phyloP scores from a whole-genome alignment of 2,329 filamentous ascomycete species.

The Claviceps citrina region DNA sequence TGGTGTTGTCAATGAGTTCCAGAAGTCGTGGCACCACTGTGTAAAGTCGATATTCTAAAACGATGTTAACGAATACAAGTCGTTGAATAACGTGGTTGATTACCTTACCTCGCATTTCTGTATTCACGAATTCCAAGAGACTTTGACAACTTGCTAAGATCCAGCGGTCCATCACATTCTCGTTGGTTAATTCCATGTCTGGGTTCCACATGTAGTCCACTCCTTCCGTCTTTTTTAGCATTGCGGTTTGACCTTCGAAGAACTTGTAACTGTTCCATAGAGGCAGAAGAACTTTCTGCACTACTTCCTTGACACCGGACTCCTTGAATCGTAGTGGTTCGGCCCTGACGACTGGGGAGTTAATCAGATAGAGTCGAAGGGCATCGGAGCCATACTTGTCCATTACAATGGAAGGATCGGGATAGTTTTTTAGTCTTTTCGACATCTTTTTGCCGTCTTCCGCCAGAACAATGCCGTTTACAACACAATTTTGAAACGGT shows the following conservation, averaged over 20 bases:
- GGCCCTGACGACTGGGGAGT: constrained; percentile 84
- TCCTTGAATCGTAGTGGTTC: constrained; percentile 89
- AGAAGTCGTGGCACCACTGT: constrained; percentile 81
- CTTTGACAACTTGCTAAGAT: constrained; percentile 87
- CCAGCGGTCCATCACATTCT: constrained; percentile 93
- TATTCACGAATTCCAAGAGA: constrained; percentile 76
- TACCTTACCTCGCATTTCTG: constrained; percentile 66
- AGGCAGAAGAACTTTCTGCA: constrained; percentile 77
- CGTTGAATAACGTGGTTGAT: neutral
- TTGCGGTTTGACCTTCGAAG: constrained; percentile 73
- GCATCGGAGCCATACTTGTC: constrained; percentile 82
- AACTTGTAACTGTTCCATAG: constrained; percentile 97
- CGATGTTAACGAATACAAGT: neutral
- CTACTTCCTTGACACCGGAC: constrained; percentile 81
- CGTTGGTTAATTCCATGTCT: constrained; percentile 56
- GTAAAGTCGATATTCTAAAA: constrained; percentile 56
- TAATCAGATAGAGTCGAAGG: constrained; percentile 87
- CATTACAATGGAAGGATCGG: constrained; percentile 72
- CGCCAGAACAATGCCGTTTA: constrained; percentile 85
- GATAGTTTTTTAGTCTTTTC: constrained; percentile 91
- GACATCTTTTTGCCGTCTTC: constrained; percentile 99
- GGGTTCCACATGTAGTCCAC: constrained; percentile 69
- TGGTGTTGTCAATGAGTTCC: constrained; percentile 77
- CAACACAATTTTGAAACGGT: constrained; percentile 91
- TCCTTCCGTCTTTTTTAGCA: constrained; percentile 72